Base-by-base conservation (phyloP, 805 yeast species). In the Teunomyces funiuensis region DNA sequence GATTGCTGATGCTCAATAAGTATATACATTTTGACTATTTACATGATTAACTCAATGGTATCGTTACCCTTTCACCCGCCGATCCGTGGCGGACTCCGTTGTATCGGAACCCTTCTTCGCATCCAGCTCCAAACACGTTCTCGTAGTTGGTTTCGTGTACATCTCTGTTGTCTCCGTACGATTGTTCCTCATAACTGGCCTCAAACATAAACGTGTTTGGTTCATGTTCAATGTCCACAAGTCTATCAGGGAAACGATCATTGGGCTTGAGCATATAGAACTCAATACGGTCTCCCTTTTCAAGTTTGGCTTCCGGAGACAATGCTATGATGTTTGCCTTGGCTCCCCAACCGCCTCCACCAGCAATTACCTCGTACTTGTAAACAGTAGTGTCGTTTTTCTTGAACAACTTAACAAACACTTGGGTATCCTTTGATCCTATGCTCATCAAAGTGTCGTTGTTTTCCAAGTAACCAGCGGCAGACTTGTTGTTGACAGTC, bases 301-400 rank as follows among this genome's bases (percentile, higher is more conserved):
- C 41, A 5, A 74, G 51, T 16, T 63, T 53, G 1, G 82, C 82
- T 2, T 73, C 73, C 1, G 87, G 82, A 20, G 83, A 83, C 9
- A 83, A 55, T 1, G 80, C 89, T n/a, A 83, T 66, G 55, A 80
- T 76, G 25, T 77, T 77, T 2, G 85, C 80, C 42, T 83, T 76
- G 20, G 81, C 77, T 1, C 88, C 86, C 88, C 88, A 83, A 2
- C 83, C 81, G 2, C 88, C 84, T 2, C 89, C 89, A 3, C 89
- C 89, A 4, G 87, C 89, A 26, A 80, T 69, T 15, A 83, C 80
- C 52, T 77, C 75, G 55, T 64, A 75, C 40, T 71, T 63, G 40
- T 56, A 52, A 3, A 59, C 52, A 28, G 41, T 46, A 11, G 46
- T 39, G 2, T 40, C 38, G 5, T 41, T 44, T 14, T 31, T 44